These are phyloP conservation scores for Heritiera littoralis DNA, from an alignment of 345 rosid genomes.

Conservation along the genomic window DNA sequence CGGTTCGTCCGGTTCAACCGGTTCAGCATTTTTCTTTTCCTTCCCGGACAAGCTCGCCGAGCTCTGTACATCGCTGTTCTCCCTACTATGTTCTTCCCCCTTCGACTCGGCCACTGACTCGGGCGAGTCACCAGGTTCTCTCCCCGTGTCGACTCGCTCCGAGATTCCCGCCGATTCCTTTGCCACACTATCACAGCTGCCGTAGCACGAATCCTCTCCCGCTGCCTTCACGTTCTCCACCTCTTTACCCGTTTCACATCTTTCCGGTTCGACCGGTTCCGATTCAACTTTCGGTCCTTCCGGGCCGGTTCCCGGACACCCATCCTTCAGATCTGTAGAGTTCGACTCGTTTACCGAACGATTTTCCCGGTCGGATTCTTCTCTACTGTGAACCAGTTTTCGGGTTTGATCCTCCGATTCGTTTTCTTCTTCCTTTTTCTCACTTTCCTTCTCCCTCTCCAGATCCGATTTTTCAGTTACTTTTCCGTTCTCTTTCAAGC, in stretches of 20 bases:
- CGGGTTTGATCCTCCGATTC: slow-evolving; percentile 17
- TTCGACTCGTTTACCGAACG: slow-evolving; percentile 56
- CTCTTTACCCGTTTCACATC: slow-evolving; percentile 6
- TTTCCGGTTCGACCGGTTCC: slow-evolving; percentile 21
- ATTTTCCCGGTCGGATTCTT: slow-evolving; percentile 32
- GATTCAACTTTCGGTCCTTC: slow-evolving; percentile 25
- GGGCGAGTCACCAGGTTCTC: slow-evolving; percentile 25
- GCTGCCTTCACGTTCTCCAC: slow-evolving; percentile 21
- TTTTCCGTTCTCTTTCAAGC: slow-evolving; percentile 11
- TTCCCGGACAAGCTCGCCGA: slow-evolving; percentile 53
- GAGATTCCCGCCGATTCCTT: slow-evolving; percentile 38
- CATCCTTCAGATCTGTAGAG: slow-evolving; percentile 43
- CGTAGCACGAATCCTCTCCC: slow-evolving; percentile 42
- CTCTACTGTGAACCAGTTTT: slow-evolving; percentile 22
- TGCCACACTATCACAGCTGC: slow-evolving; percentile 48
- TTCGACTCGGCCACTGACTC: slow-evolving; percentile 41
- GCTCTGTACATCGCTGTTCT: slow-evolving; percentile 67
- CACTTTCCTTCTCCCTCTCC: slow-evolving; percentile 4
- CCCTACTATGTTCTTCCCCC: slow-evolving; percentile 29
- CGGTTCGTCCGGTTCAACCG: slow-evolving; percentile 35
- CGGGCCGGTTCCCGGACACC: slow-evolving; percentile 25
- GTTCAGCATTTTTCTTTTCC: slow-evolving; percentile 31
- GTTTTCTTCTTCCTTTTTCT: slow-evolving; percentile 20
- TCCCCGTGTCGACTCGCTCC: slow-evolving; percentile 24
- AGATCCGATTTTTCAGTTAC: slow-evolving; percentile 29